Evolutionary conservation across 1,284 basidiomycete genomes (phyloP).

Genomic region (Apiotrichum mycotoxinovorans): DNA sequence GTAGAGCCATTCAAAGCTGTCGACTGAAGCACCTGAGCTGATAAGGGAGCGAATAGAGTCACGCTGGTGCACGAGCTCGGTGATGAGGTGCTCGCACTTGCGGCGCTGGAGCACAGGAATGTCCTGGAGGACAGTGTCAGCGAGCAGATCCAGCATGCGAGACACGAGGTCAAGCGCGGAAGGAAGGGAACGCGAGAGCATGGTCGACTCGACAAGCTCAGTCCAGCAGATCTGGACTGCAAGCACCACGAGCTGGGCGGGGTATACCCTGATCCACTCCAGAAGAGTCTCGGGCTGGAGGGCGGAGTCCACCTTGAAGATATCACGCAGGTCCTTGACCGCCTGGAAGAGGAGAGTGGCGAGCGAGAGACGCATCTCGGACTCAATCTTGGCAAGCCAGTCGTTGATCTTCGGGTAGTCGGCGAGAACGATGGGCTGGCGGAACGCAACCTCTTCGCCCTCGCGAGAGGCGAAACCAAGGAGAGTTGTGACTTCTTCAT

Average conservation of each 20-base stretch:
- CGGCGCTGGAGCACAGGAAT: constrained; percentile 82
- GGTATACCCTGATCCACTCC: constrained; percentile 86
- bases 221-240: constrained; percentile 96
- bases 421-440: constrained; percentile 77
- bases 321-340: constrained; percentile 58
- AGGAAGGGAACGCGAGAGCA: constrained; percentile 59
- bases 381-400: constrained; percentile 90
- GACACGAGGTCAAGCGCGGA: constrained; percentile 70
- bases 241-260: constrained; percentile 91
- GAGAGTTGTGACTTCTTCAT: constrained; percentile 74
- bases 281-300: constrained; percentile 66
- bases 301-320: constrained; percentile 58
- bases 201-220: constrained; percentile 68
- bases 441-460: constrained; percentile 86
- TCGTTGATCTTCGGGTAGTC: constrained; percentile 98
- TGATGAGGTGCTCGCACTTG: constrained; percentile 98
- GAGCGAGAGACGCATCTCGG: constrained; percentile 89
- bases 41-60: constrained; percentile 85
- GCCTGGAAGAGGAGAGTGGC: constrained; percentile 53
- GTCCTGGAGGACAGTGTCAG: constrained; percentile 90
- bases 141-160: constrained; percentile 85
- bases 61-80: constrained; percentile 95
- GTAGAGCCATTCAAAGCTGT: constrained; percentile 88
- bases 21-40: constrained; percentile 60
- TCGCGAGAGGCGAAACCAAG: constrained; percentile 85